Evolutionary conservation across 371 early-diverging fungal species (phyloP), one percentile per base, ranked within the genome.

Genomic region (Coemansia sp.): DNA sequence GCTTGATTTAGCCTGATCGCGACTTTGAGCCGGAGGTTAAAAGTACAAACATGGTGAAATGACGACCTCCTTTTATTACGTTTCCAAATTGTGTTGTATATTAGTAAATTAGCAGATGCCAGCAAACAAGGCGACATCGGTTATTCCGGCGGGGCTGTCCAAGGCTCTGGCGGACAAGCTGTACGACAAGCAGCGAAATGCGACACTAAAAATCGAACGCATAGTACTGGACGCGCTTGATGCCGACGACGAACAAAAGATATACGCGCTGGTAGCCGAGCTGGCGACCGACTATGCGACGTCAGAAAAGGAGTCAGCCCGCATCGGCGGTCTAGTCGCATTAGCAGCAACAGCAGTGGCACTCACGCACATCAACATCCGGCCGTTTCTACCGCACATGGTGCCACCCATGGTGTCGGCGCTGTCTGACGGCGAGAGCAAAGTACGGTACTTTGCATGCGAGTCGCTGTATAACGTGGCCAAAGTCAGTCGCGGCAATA

Each of bases 401-500:
- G 85, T 95, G 12, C 94, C 94, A 28, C 95, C 96, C 7, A 92
- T 97, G 40, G 83, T 96, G 11, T 82, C 91, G n/a, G 94, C 94
- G 67, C 89, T 95, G 67, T 73, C 82, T 2, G 94, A 96, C 71
- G 91, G 87, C 59, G 97, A 97, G 74, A 85, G 89, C 19, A 84
- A 90, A 23, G 95, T 96, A 28, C 84, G 95, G 29, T 97, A 95
- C 80, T 96, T 95, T 84, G 94, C 95, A 4, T 94, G 94, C 67
- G 97, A 97, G 80, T 86, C 88, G 55, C 88, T 96, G 88, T 97
- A 97, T 78, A 97, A 97, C 75, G 94, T 97, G 54, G 90, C 91
- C 26, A 97, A 97, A 66, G 95, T 94, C 4, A 93, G 94, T 24
- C 84, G 92, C 58, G 90, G 89, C 2, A 86, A 88, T 58, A 87